Evolutionary conservation across 2,329 filamentous ascomycete species (phyloP), one percentile per base, ranked within the genome.

Genomic region (Penicillium sp.): DNA sequence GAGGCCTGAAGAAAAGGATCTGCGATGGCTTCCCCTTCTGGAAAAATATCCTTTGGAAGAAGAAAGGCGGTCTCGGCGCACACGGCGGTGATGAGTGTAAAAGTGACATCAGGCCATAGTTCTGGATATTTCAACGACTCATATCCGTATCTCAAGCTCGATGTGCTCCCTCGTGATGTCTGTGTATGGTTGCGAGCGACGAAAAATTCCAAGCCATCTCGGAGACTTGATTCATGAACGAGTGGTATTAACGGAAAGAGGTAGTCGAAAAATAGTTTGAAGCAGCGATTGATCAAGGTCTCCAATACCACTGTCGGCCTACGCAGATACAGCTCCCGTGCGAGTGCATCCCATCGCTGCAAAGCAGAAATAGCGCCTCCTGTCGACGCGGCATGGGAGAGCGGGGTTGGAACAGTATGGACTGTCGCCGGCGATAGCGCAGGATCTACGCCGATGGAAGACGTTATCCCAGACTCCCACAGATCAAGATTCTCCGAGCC

Each of bases 81-180:
- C 1, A 80, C 73, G n/a, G 79, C 79, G 0, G 79, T 80, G 48
- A 81, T 74, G 14, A 81, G 62, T 0, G 78, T 78, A 49, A 80
- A 80, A 0, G 73, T 72, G 2, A 77, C 71, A 53, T 80, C 76
- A 0, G 72, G 72, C 74, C 75, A 77, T 7, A 68, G 65, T 35
- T 74, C 72, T 48, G 61, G 60, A 28, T 62, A 59, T 70, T 62
- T 53, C 14, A 67, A 55, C 11, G 38, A 60, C 25, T 57, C 52
- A 13, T 49, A 43, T 14, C 61, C 52, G 22, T 64, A 55, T 42
- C 57, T 38, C 22, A 65, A 22, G 22, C 52, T 53, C 28, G 57
- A 35, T 14, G 48, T 58, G 10, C 46, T 40, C 37, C 55, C 52
- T 33, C 25, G 38, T 8, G 33, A 22, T 5, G 5, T 13, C 7